These are phyloP conservation scores for Mortierella sp. DNA, from an alignment of 371 early-diverging fungal genomes.

Conservation along the genomic window DNA sequence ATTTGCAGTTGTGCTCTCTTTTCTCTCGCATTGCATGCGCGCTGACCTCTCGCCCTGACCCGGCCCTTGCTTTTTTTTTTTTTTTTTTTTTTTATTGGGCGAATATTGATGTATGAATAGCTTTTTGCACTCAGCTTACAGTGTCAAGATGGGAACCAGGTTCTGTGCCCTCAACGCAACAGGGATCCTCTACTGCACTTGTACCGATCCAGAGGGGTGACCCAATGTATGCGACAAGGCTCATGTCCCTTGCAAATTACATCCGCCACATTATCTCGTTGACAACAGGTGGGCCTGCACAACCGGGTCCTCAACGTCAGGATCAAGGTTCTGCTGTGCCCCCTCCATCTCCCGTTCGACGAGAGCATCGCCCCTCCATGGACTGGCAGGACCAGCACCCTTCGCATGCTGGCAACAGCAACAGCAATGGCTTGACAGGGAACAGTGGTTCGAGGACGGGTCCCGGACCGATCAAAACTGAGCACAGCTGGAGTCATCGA, in stretches of 20 bases:
- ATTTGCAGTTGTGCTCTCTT: too few relatives aligned
- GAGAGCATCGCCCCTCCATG: too few relatives aligned
- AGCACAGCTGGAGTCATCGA: constrained; percentile 25
- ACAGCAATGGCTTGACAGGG: background rate
- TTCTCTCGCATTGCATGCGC: background rate
- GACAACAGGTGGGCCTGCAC: constrained; percentile 18
- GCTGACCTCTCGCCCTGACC: too few relatives aligned
- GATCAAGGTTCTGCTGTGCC: too few relatives aligned
- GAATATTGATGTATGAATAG: constrained; percentile 20
- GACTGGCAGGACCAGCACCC: background rate
- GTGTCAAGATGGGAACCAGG: constrained; percentile 41
- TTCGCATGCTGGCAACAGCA: background rate
- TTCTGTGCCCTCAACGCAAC: too few relatives aligned
- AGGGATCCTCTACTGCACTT: too few relatives aligned
- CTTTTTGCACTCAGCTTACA: constrained; percentile 42
- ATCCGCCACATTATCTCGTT: constrained; percentile 44
- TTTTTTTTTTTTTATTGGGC: background rate
- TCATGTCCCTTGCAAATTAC: constrained; percentile 45
- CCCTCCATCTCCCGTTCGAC: too few relatives aligned
- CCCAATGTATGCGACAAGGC: constrained; percentile 5
- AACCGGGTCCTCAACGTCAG: too few relatives aligned
- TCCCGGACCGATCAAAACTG: constrained; percentile 29
- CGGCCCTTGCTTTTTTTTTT: background rate
- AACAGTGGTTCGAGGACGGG: constrained; percentile 6
- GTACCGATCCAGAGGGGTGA: background rate